phyloP scores from a whole-genome alignment of 148 eudicot species.

The Nyssa sinensis region DNA sequence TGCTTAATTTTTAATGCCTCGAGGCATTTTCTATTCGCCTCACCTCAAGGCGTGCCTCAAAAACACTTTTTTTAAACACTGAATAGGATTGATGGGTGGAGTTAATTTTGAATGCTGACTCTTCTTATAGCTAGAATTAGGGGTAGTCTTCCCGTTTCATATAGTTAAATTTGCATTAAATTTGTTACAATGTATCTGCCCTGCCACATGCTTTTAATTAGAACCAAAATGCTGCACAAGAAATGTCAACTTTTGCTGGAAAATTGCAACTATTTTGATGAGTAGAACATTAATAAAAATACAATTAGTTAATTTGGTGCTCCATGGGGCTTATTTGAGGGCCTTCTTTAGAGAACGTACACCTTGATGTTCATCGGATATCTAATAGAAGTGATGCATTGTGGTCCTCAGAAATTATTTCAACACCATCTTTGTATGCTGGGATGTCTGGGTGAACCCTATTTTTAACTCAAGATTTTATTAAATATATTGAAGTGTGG shows the following conservation, averaged over 20 bases:
- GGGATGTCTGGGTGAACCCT: too few species aligned
- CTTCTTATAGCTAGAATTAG: background rate
- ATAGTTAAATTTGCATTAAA: background rate
- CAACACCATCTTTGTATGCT: background rate
- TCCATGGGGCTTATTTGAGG: background rate
- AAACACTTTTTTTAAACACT: too few species aligned
- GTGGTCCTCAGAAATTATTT: background rate
- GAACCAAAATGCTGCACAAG: background rate
- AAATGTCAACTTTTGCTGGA: background rate
- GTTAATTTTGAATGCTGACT: constrained; percentile 4
- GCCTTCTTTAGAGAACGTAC: background rate
- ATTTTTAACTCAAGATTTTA: constrained; percentile 3
- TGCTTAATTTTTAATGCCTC: too few species aligned
- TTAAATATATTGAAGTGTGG: background rate
- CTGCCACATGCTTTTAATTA: background rate
- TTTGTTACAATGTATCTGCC: background rate
- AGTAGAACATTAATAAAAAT: background rate
- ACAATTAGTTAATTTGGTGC: background rate
- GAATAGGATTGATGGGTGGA: too few species aligned
- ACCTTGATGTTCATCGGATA: background rate
- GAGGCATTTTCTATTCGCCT: too few species aligned
- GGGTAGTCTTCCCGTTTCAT: background rate
- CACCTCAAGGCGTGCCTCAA: too few species aligned
- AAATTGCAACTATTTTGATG: constrained; percentile 10
- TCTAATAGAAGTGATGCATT: background rate